phyloP scores from a whole-genome alignment of 2,329 filamentous ascomycete genomes.

The Sphaerostilbella broomeana region DNA sequence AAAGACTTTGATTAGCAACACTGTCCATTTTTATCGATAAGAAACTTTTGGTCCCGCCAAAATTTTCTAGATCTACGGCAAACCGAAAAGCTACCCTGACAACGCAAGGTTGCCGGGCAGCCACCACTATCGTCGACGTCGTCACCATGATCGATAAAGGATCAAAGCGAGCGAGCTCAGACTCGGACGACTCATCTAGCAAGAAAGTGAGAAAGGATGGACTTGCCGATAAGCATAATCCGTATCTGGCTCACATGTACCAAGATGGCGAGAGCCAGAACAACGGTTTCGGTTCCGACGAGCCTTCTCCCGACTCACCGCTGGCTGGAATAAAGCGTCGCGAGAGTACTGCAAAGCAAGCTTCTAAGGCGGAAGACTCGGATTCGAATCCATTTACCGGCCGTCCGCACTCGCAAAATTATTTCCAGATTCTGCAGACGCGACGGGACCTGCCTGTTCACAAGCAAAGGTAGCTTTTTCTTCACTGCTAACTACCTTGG shows the following conservation, averaged over 20 bases:
- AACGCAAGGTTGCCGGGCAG: slow-evolving; percentile 7
- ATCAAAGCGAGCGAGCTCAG: slow-evolving; percentile 40
- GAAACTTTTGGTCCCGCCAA: slow-evolving; percentile 20
- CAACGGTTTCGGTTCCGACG: slow-evolving; percentile 25
- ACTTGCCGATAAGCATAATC: slow-evolving; percentile 51
- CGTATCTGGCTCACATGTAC: slow-evolving; percentile 88
- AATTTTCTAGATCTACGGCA: slow-evolving; percentile 17
- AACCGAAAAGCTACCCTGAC: slow-evolving; percentile 5
- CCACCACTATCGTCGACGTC: slow-evolving; percentile 10
- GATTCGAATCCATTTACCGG: slow-evolving; percentile 83
- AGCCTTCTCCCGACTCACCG: slow-evolving; percentile 35
- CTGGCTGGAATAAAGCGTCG: slow-evolving; percentile 68
- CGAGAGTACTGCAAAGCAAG: slow-evolving; percentile 70
- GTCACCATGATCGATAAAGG: slow-evolving; percentile 35
- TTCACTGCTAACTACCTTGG: not conserved
- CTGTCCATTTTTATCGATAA: slow-evolving; percentile 32
- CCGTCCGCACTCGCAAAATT: slow-evolving; percentile 67
- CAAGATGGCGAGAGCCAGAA: slow-evolving; percentile 41
- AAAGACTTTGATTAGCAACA: too few relatives aligned
- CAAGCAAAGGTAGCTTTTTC: slow-evolving; percentile 59
- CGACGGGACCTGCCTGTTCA: slow-evolving; percentile 85
- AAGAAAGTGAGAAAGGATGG: slow-evolving; percentile 39
- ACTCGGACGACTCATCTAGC: slow-evolving; percentile 34
- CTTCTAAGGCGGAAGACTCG: slow-evolving; percentile 67
- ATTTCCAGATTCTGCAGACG: slow-evolving; percentile 82